phyloP scores from a whole-genome alignment of 805 yeast genomes.

The Zygosaccharomyces rouxii region DNA sequence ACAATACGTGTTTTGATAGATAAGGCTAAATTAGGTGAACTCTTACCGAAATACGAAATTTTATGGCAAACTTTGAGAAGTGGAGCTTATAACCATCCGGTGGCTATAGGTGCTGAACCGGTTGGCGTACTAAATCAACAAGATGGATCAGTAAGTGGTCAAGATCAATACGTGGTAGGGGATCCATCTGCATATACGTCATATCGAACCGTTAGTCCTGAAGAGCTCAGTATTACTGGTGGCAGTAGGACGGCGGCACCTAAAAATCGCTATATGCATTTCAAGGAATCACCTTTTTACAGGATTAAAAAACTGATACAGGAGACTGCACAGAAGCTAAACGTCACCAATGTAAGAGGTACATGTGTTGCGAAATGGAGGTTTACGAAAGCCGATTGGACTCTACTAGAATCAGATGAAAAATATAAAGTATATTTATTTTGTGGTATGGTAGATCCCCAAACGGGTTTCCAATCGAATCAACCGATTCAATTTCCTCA shows the following conservation, averaged over 20 bases:
- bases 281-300: conserved; percentile 55
- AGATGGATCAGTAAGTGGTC: not conserved
- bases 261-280: conserved; percentile 25
- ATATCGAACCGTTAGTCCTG: conserved; percentile 4
- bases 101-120: conserved; percentile 24
- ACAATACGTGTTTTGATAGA: conserved; percentile 44
- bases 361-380: conserved; percentile 41
- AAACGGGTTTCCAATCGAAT: conserved; percentile 44
- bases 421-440: conserved; percentile 46
- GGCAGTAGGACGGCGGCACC: conserved; percentile 1
- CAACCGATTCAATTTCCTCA: conserved; percentile 70
- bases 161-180: not conserved
- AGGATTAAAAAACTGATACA: conserved; percentile 47
- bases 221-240: conserved; percentile 5
- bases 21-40: conserved; percentile 35
- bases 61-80: conserved; percentile 26
- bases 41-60: conserved; percentile 38
- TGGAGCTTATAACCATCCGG: conserved; percentile 26
- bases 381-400: conserved; percentile 42
- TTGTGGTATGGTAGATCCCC: conserved; percentile 44
- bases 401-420: conserved; percentile 32
- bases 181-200: conserved; percentile 1
- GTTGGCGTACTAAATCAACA: conserved; percentile 12
- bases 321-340: conserved; percentile 35
- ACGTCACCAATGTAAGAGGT: conserved; percentile 43